These are phyloP conservation scores for Diospyros kaki DNA, from an alignment of 148 eudicot genomes.

Conservation along the genomic window DNA sequence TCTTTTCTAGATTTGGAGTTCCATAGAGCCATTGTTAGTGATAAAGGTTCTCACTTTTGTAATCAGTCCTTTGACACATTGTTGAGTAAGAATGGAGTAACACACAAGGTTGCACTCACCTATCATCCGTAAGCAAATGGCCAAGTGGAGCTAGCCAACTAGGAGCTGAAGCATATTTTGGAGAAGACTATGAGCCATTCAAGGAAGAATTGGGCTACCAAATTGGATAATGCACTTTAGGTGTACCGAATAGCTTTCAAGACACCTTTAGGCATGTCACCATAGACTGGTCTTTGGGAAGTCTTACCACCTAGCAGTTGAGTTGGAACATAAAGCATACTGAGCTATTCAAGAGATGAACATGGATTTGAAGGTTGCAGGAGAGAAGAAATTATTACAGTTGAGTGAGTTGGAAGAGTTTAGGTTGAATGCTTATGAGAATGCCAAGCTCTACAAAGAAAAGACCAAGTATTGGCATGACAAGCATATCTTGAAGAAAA, in stretches of 20 bases:
- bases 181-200: not conserved
- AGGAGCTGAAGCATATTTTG: not conserved
- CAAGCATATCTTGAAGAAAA: too few relatives aligned
- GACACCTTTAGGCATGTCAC: not conserved
- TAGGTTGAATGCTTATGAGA: too few relatives aligned
- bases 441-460: too few relatives aligned
- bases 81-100: not conserved
- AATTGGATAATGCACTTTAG: not conserved
- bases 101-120: not conserved
- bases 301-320: constrained; percentile 3
- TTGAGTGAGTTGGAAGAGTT: too few relatives aligned
- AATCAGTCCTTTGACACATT: not conserved
- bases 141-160: constrained; percentile 4
- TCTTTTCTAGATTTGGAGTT: too few relatives aligned
- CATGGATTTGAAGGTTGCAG: not conserved
- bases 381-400: too few relatives aligned
- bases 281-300: not conserved
- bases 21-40: not conserved
- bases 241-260: not conserved
- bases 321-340: constrained; percentile 14
- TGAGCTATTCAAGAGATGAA: constrained; percentile 2
- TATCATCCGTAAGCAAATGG: not conserved
- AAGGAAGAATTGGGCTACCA: not conserved
- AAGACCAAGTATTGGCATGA: too few relatives aligned
- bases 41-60: constrained; percentile 1